Conservation (phyloP, 768 basidiomycete genomes). For the Lentinus brumalis region DNA sequence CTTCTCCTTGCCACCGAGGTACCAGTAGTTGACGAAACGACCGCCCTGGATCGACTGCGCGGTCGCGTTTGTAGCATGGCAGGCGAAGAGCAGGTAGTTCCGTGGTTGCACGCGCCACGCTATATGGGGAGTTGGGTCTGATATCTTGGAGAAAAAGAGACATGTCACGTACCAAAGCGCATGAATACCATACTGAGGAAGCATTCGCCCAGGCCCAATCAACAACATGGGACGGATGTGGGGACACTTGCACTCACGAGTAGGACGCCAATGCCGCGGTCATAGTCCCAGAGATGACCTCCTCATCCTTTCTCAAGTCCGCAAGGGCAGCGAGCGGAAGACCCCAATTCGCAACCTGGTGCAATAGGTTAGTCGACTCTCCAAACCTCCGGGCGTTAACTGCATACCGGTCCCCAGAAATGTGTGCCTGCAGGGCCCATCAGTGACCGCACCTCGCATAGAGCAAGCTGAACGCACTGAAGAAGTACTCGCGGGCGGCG, state of each 20-base stretch:
- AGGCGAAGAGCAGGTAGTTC: constrained; percentile 94
- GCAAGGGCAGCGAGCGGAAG: constrained; percentile 91
- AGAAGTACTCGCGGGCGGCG: constrained; percentile 91
- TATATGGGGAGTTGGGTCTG: constrained; percentile 30
- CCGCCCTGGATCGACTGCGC: constrained; percentile 83
- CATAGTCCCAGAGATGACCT: constrained; percentile 97
- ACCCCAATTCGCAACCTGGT: constrained; percentile 96
- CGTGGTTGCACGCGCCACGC: constrained; percentile 96
- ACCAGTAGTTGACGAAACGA: constrained; percentile 90
- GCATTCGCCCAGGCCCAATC: neutral
- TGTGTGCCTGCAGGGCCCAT: constrained; percentile 72
- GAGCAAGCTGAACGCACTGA: constrained; percentile 61
- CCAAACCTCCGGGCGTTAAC: neutral
- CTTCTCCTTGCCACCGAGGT: constrained; percentile 83
- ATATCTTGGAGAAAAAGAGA: neutral
- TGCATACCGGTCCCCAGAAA: constrained; percentile 96
- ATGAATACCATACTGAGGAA: constrained; percentile 74
- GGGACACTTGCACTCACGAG: constrained; percentile 65
- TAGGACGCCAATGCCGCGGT: constrained; percentile 87
- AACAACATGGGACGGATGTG: neutral
- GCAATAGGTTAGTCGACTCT: neutral
- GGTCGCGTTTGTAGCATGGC: constrained; percentile 88
- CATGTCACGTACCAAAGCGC: constrained; percentile 71
- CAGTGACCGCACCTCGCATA: neutral
- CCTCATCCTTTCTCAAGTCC: constrained; percentile 92